Evolutionary conservation across 2,329 filamentous ascomycete genomes (phyloP).

Genomic region (Colletotrichum brevisporum): DNA sequence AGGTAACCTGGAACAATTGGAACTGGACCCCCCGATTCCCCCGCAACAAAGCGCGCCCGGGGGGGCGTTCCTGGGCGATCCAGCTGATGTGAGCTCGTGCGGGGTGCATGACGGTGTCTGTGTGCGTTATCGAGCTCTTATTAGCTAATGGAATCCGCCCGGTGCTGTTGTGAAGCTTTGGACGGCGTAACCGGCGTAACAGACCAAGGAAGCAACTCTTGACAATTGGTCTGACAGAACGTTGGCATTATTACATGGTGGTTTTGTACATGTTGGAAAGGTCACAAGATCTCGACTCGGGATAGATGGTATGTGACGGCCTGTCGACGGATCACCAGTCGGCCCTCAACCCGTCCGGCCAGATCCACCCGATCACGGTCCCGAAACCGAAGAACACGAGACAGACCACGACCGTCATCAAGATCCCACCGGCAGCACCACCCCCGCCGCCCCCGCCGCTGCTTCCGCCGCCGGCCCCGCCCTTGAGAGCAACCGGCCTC

Average conservation of each 20-base stretch:
- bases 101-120: slow-evolving; percentile 28
- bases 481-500: background rate
- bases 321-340: background rate
- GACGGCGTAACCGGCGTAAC: too few species aligned
- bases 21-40: background rate
- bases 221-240: background rate
- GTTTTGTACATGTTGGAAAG: too few species aligned
- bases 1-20: too few species aligned
- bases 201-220: too few species aligned
- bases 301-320: too few species aligned
- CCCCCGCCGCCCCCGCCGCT: background rate
- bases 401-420: slow-evolving; percentile 10
- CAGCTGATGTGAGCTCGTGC: slow-evolving; percentile 34
- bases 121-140: slow-evolving; percentile 13
- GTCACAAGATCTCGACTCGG: too few species aligned
- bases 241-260: too few species aligned
- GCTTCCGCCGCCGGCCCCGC: background rate
- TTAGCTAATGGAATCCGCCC: slow-evolving; percentile 36
- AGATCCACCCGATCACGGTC: slow-evolving; percentile 32
- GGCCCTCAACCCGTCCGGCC: slow-evolving; percentile 25
- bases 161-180: background rate
- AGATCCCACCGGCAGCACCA: background rate
- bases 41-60: slow-evolving; percentile 33
- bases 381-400: slow-evolving; percentile 22
- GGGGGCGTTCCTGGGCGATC: slow-evolving; percentile 17